Evolutionary conservation across 2,329 filamentous ascomycete species (phyloP), one percentile per base, ranked within the genome.

Genomic region (Paradendryphiella salina): DNA sequence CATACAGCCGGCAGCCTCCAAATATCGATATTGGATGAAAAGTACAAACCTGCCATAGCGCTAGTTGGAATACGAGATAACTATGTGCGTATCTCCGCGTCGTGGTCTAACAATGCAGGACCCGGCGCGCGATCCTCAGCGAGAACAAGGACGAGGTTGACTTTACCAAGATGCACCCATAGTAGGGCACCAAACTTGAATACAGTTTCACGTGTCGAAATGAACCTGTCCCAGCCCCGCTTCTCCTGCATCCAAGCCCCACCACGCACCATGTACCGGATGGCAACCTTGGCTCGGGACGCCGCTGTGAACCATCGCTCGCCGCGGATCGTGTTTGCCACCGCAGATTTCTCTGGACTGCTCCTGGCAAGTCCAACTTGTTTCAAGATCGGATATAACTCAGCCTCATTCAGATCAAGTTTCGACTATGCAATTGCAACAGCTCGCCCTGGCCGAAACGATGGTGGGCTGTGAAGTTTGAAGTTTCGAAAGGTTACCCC

Each of bases 101-200:
- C 33, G 23, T 31, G 21, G 18, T 7, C 35, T 28, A 41, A 29
- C 32, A 28, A 38, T 28, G 44, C 34, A 23, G 26, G 33, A 40
- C 35, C 23, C 17, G 14, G 33, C 35, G n/a, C 23, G 40, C 31
- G 28, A 15, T 43, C 29, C 44, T 50, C 34, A 37, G 36, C 31
- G 57, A 38, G 31, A 54, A n/a, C 38, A 41, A 34, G 45, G 51
- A 39, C 44, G 52, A 59, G 31, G 54, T 65, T 51, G 44, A 43
- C 55, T 58, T 64, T 63, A 60, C 60, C 55, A 54, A 53, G 18
- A 45, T 53, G 56, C 54, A 60, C 52, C 52, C 51, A 54, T 54
- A 60, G 59, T 64, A 67, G 61, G 55, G 63, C 63, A 46, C 59
- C 61, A 57, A 42, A 56, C 29, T 52, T 57, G 33, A 29, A 44